Evolutionary conservation across 2,329 filamentous ascomycete genomes (phyloP), one percentile per base, ranked within the genome.

Genomic region (Hymenoscyphus fructigenus): DNA sequence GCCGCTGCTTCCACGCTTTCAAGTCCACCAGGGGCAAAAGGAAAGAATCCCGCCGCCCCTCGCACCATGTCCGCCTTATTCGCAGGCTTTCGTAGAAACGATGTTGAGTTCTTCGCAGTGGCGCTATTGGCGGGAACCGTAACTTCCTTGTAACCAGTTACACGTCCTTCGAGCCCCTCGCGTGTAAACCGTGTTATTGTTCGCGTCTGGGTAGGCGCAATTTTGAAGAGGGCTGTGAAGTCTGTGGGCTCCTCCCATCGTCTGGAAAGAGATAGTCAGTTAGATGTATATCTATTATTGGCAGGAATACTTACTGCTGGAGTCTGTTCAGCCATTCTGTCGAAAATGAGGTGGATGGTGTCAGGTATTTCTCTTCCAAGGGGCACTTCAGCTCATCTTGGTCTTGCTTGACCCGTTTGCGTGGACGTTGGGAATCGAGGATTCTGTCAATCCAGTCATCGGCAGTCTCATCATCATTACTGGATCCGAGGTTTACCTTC

Each of bases 51-150:
- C 7, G 93, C 92, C 41, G 91, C 93, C 15, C 95, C 95, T 67
- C 94, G 86, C 14, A 98, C 93, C 77, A 98, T 97, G 59, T 98
- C 93, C 34, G 91, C 92, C 67, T 91, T 86, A 64, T 88, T 89
- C 15, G 92, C 94, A 3, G 94, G 94, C 75, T 96, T 96, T 57
- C 95, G 86, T 17, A 91, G 81, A 50, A 97, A 82, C 5, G 93
- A 97, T 0, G 93, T 98, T 2, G 93, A 97, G 75, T 96, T 97
- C 79, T 97, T 99, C 58, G 93, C 94, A 17, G 91, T 97, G 17
- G 91, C 92, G 72, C 91, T 96, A 73, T 88, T 91, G 38, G 92
- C 92, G 5, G 94, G 92, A 9, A 98, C 88, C 0, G 95, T 97
- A 60, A 98, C 91, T 76, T 97, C 95, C 75, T 89, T 91, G 78